Percentiles rank a stretch among this genome's conserved stretches.
Conservation (phyloP, 192 early-diverging fungal species). For the Chytriomyces sp. region DNA sequence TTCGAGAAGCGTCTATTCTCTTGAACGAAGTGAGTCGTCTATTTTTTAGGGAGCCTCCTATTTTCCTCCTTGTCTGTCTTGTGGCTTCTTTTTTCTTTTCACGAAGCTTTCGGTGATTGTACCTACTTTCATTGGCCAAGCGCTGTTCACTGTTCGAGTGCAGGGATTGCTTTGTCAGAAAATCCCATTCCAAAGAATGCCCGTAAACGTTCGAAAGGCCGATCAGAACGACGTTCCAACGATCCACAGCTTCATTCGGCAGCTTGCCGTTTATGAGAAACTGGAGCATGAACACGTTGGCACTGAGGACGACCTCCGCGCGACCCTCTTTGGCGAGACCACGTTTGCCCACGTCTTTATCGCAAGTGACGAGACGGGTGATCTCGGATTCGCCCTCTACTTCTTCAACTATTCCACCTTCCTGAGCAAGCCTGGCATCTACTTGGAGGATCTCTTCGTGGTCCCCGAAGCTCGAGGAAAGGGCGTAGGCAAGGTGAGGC, state of each 20-base stretch:
- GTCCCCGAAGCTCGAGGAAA: slow-evolving; percentile 59
- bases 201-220: slow-evolving; percentile 5
- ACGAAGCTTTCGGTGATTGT: not conserved
- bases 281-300: slow-evolving; percentile 69
- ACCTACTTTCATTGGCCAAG: not conserved
- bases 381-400: slow-evolving; percentile 80
- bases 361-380: slow-evolving; percentile 48
- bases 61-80: not conserved
- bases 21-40: not conserved
- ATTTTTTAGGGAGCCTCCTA: not conserved
- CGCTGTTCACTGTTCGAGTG: not conserved
- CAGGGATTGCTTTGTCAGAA: not conserved
- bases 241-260: slow-evolving; percentile 71
- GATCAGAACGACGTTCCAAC: slow-evolving; percentile 55
- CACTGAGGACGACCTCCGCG: slow-evolving; percentile 62
- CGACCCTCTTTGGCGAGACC: slow-evolving; percentile 66
- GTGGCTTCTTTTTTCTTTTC: not conserved
- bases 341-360: slow-evolving; percentile 72
- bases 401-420: slow-evolving; percentile 86
- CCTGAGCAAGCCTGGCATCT: slow-evolving; percentile 67
- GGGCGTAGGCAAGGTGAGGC: slow-evolving; percentile 63
- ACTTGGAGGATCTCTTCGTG: slow-evolving; percentile 87
- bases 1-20: slow-evolving; percentile 63
- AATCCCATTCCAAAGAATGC: not conserved
- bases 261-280: slow-evolving; percentile 80